Base-by-base conservation (phyloP, 2,329 filamentous ascomycete species). In the Tolypocladium guangdongense region DNA sequence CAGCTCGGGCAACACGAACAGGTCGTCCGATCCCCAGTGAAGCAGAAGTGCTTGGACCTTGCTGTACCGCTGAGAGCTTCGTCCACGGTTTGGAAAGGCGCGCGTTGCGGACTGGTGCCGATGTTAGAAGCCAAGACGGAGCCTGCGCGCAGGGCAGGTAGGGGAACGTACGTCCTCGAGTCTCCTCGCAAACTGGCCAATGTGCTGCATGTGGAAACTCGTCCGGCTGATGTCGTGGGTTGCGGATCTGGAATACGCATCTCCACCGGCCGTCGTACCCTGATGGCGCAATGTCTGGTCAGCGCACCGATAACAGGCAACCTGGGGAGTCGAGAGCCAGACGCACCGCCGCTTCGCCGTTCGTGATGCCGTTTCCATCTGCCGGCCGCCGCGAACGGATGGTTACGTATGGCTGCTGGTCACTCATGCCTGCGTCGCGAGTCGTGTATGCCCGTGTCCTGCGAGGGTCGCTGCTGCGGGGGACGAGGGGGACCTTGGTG, bases 161-260 rank as follows among this genome's bases (percentile, higher is more conserved):
- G 43, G 27, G 6, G 41, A 32, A 71, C 76, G 56, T 64, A 79
- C 78, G 55, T 80, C 75, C 69, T 82, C 74, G 30, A 82, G 70
- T 35, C 73, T 75, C 60, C 74, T 71, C 22, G 78, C 78, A 60
- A 81, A 82, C 53, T 74, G 72, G 49, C 75, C 71, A 43, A 82
- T 70, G 55, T 80, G 72, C 64, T 80, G 81, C 51, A 82, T 73
- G 63, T 82, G 78, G 56, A 78, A 81, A 67, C 70, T 80, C 4
- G 80, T 77, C 43, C 78, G 76, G 60, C 78, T 79, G 47, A 74
- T 78, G 61, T 82, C 78, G 61, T 82, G 79, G 16, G 78, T 82
- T 22, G 78, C 67, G 45, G 68, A 69, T 58, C 66, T 67, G 20
- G 64, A 58, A 56, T 60, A 58, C 11, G 60, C 60, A 43, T 66